phyloP scores from a whole-genome alignment of 371 early-diverging fungal genomes.

The Batrachochytrium dendrobatidis region DNA sequence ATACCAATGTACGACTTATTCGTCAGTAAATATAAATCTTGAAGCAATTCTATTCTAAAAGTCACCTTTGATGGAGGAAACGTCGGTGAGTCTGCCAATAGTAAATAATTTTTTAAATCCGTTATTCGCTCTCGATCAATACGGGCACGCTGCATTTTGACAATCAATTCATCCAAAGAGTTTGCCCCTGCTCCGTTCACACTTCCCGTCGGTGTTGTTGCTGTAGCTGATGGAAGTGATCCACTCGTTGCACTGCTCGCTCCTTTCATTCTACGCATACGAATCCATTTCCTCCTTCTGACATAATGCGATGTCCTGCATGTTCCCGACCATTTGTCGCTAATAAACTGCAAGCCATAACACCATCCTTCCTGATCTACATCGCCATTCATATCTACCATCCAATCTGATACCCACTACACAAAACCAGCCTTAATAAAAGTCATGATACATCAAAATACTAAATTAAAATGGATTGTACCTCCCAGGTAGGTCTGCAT shows the following conservation, averaged over 20 bases:
- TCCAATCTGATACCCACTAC: slow-evolving; percentile 10
- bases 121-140: slow-evolving; percentile 1
- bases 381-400: slow-evolving; percentile 10
- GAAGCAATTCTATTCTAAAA: neutral
- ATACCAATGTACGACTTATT: neutral
- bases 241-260: neutral
- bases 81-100: neutral
- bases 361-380: slow-evolving; percentile 6
- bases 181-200: neutral
- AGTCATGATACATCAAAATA: neutral
- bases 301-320: slow-evolving; percentile 4
- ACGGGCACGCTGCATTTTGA: neutral
- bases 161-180: neutral
- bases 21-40: neutral
- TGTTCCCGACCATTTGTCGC: slow-evolving; percentile 4
- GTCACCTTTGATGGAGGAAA: neutral
- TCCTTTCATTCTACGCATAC: slow-evolving; percentile 1
- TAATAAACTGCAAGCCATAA: slow-evolving; percentile 5
- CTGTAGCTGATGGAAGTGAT: neutral
- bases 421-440: neutral
- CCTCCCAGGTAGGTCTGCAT: neutral
- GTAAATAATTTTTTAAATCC: neutral
- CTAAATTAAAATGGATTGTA: no score
- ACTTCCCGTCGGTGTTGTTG: neutral
- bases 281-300: slow-evolving; percentile 4